Percentiles rank a stretch among this genome's conserved stretches.
Conservation (phyloP, 176 grass and related monocot species). For the Lolium perenne region DNA sequence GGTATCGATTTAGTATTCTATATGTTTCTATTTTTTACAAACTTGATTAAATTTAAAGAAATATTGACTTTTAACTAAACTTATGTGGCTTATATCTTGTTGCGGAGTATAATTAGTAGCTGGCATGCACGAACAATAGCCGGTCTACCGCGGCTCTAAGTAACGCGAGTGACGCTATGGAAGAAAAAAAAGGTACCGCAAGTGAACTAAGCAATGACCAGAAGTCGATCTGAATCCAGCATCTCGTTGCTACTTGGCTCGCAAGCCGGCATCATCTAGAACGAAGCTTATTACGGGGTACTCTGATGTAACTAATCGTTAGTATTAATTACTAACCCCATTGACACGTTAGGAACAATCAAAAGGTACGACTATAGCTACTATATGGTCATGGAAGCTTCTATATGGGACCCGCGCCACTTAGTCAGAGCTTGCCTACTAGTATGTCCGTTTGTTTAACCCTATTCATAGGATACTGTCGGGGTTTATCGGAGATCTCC, state of each 20-base stretch:
- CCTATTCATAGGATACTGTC: slow-evolving; percentile 12
- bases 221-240: background rate
- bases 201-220: background rate
- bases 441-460: slow-evolving; percentile 4
- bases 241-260: slow-evolving; percentile 35
- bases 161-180: no score
- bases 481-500: background rate
- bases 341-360: background rate
- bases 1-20: no score
- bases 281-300: slow-evolving; percentile 13
- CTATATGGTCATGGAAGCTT: background rate
- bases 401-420: background rate
- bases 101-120: background rate
- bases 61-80: no score
- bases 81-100: no score
- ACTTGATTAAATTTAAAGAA: no score
- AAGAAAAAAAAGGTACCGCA: background rate
- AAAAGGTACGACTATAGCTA: background rate
- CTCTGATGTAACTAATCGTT: no score
- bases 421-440: slow-evolving; percentile 12
- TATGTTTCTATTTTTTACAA: no score
- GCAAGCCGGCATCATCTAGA: slow-evolving; percentile 49
- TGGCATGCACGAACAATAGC: slow-evolving; percentile 10
- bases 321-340: background rate
- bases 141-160: background rate